Evolutionary conservation across 2,329 filamentous ascomycete species (phyloP), one percentile per base, ranked within the genome.

Genomic region (Alternaria tenuissima): DNA sequence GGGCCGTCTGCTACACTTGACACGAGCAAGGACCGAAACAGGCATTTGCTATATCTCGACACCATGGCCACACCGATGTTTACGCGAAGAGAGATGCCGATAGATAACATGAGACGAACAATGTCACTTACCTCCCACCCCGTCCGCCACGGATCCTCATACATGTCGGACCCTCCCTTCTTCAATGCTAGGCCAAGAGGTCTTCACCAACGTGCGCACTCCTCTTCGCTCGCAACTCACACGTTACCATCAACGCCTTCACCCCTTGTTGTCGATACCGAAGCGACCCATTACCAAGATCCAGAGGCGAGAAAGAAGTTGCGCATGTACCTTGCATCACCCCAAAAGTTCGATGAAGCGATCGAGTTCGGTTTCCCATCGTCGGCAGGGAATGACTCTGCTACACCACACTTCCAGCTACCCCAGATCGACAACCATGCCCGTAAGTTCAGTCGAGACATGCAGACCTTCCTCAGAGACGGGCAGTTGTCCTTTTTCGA

Each of bases 261-360:
- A 9, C 47, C 72, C 12, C 75, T 75, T 16, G 62, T 73, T n/a
- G 75, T 77, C 58, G 92, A 96, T 69, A 85, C 89, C 5, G 84
- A 86, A 34, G 91, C 92, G 4, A 87, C 91, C 38, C 91, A 97
- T 79, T 97, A 97, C 73, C 92, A 93, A 75, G 93, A 97, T 69
- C 93, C 93, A 0, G 92, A 96, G 75, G 92, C 94, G 39, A 88
- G 94, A 34, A 84, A 92, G 69, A 97, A 96, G 79, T 83, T 98
- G 20, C 89, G 93, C 12, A 88, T 92, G 7, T 97, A 94, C 71
- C 86, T 97, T 20, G 91, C 92, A 7, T 96, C 93, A 1, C 91
- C 94, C 1, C 92, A 96, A 68, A 97, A 96, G 75, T 98, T 98
- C 69, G 94, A 98, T 75, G 94, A 98, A 79, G 93, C 92, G 1